A percentile compares a stretch with the other conserved stretches of the same genome.
Conservation (phyloP, 768 basidiomycete genomes). For the Mycena chlorophos region DNA sequence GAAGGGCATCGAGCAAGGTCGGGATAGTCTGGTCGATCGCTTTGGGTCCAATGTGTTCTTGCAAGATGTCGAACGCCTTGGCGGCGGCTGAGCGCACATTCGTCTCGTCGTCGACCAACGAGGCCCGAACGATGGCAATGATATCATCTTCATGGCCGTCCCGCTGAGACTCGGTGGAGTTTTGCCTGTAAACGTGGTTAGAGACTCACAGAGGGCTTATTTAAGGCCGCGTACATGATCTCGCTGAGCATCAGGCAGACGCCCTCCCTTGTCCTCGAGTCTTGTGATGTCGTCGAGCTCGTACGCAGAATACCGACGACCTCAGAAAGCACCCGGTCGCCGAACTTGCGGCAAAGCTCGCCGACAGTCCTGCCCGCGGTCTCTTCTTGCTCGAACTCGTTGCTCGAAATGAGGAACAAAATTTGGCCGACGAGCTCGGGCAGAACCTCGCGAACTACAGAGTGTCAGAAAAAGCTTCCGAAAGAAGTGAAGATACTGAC, state of each 20-base stretch:
- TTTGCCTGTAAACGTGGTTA: slow-evolving; percentile 54
- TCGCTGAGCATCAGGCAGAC: slow-evolving; percentile 87
- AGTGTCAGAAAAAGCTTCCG: not conserved
- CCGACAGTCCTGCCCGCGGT: slow-evolving; percentile 85
- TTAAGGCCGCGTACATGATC: slow-evolving; percentile 64
- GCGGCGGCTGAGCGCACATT: slow-evolving; percentile 89
- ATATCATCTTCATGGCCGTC: slow-evolving; percentile 90
- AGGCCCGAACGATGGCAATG: slow-evolving; percentile 77
- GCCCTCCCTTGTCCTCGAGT: slow-evolving; percentile 72
- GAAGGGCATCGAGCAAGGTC: slow-evolving; percentile 87
- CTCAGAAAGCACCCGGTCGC: slow-evolving; percentile 85
- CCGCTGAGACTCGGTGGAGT: slow-evolving; percentile 77
- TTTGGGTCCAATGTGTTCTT: slow-evolving; percentile 85
- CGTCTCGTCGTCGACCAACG: slow-evolving; percentile 86
- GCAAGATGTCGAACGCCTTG: slow-evolving; percentile 84
- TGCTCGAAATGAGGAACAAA: slow-evolving; percentile 72
- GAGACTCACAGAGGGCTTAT: not conserved
- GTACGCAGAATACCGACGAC: slow-evolving; percentile 77
- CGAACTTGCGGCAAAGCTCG: slow-evolving; percentile 93
- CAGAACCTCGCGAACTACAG: slow-evolving; percentile 82
- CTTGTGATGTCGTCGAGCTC: slow-evolving; percentile 59
- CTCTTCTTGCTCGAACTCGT: slow-evolving; percentile 88
- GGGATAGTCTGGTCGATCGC: slow-evolving; percentile 98
- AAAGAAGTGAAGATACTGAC: slow-evolving; percentile 38
- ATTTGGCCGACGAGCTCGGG: slow-evolving; percentile 80